phyloP scores from a whole-genome alignment of 192 early-diverging fungal genomes.

The Gonapodya sp. region DNA sequence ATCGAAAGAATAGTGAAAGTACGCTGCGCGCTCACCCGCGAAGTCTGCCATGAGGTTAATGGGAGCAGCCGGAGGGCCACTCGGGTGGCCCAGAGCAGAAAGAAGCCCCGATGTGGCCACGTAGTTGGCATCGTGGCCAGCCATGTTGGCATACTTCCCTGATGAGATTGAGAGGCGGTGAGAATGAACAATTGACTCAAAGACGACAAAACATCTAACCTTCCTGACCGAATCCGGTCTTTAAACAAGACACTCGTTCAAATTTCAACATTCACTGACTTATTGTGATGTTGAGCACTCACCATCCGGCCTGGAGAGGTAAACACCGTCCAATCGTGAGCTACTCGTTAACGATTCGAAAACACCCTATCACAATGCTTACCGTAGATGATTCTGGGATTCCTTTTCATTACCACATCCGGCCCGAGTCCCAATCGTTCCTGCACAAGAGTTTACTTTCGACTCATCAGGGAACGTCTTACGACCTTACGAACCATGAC shows the following conservation, averaged over 20 bases:
- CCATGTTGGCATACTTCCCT: slow-evolving; percentile 36
- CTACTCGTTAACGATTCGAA: not conserved
- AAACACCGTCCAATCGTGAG: not conserved
- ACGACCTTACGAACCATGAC: slow-evolving; percentile 29
- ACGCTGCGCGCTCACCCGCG: too few species aligned
- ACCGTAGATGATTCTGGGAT: slow-evolving; percentile 47
- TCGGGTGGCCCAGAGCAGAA: slow-evolving; percentile 18
- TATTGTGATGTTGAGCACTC: not conserved
- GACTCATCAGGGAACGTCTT: not conserved
- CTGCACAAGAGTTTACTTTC: not conserved
- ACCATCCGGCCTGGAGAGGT: not conserved
- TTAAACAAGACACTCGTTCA: too few species aligned
- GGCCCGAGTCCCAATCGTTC: slow-evolving; percentile 57
- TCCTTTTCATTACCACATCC: slow-evolving; percentile 36
- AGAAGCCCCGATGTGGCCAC: slow-evolving; percentile 52
- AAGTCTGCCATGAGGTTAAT: slow-evolving; percentile 7
- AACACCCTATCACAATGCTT: not conserved
- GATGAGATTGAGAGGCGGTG: slow-evolving; percentile 9
- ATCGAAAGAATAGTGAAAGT: too few species aligned
- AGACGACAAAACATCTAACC: slow-evolving; percentile 15
- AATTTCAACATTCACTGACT: too few species aligned
- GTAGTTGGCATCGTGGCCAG: slow-evolving; percentile 62
- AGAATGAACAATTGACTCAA: slow-evolving; percentile 6
- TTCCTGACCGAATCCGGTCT: slow-evolving; percentile 61
- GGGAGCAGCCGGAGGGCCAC: not conserved